Evolutionary conservation across 257 asterid species (phyloP), one percentile per base, ranked within the genome.

Genomic region (Coffea eugenioides): DNA sequence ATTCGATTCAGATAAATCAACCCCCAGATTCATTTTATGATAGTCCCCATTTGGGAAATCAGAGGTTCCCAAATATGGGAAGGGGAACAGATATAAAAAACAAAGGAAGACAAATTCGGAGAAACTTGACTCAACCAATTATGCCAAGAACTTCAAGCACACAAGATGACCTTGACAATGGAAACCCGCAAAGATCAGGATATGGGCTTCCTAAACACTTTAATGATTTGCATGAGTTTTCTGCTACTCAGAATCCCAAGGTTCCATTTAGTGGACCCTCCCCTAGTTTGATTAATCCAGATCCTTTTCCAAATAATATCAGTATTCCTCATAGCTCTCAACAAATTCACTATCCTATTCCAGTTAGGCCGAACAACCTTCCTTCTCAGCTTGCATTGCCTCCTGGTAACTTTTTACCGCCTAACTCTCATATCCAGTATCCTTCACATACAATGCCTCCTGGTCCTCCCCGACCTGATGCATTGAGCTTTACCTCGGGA

Each of bases 51-150:
- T 65, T 79, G 74, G 94, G 92, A 72, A 92, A 91, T 85, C 88
- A 89, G 79, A 94, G 89, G 85, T 83, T 85, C 82, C 67, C 88
- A 70, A 91, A 86, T 84, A 78, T 79, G 89, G 97, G 94, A 85
- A 84, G 94, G 88, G 98, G 95, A 78, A 82, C 86, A 43, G 97
- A 94, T 80, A 72, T 71, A 75, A 92, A 90, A 84, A 80, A 79
- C 81, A 94, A 86, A 89, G 92, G 95, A 70, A 93, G 87, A 85
- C 96, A 81, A 82, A 69, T 67, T 57, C 90, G 91, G 66, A 89
- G 88, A 86, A 88, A 67, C 81, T 34, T 69, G 79, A 85, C 83
- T 85, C 97, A 90, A 85, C 88, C 94, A 74, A 77, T 41, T 71
- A 77, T 88, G 83, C 81, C 92, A 75, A 92, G 90, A 85, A 81